Conservation (phyloP, 257 asterid genomes). For the Petunia axillaris region DNA sequence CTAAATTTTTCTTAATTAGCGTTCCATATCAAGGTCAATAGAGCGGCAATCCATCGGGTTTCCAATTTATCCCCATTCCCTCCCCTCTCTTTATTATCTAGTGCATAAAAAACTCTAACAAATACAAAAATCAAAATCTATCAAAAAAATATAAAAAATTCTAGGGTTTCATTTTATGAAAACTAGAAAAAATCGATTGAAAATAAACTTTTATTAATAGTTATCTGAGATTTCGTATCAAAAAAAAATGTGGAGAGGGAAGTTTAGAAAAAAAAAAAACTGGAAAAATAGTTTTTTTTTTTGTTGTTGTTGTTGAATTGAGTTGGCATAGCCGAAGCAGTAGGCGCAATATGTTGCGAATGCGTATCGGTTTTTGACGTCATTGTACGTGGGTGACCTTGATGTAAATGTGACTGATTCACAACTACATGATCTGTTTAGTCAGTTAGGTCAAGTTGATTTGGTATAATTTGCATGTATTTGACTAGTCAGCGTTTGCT, state of each 20-base stretch:
- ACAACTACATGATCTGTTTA: too few species aligned
- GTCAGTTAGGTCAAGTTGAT: too few species aligned
- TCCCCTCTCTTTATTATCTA: slow-evolving; percentile 41
- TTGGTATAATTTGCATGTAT: too few species aligned
- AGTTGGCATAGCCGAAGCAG: slow-evolving; percentile 71
- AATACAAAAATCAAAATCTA: neutral
- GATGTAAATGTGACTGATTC: too few species aligned
- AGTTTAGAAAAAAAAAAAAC: slow-evolving; percentile 52
- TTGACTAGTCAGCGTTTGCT: slow-evolving; percentile 39
- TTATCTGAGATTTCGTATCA: slow-evolving; percentile 25
- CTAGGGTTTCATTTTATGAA: slow-evolving; percentile 21
- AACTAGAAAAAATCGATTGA: slow-evolving; percentile 21
- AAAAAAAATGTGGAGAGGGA: slow-evolving; percentile 88
- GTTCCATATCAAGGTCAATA: too few species aligned
- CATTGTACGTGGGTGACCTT: slow-evolving; percentile 18
- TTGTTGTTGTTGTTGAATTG: slow-evolving; percentile 24
- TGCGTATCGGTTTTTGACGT: slow-evolving; percentile 75
- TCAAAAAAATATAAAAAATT: too few species aligned
- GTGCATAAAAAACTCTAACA: slow-evolving; percentile 15
- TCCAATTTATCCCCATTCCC: slow-evolving; percentile 48
- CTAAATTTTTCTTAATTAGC: too few species aligned
- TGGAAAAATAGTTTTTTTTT: slow-evolving; percentile 27
- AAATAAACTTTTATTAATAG: neutral
- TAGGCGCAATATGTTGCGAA: slow-evolving; percentile 59
- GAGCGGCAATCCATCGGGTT: slow-evolving; percentile 46